Evolutionary conservation across 371 early-diverging fungal species (phyloP), one percentile per base, ranked within the genome.

Genomic region (Zychaea mexicana): DNA sequence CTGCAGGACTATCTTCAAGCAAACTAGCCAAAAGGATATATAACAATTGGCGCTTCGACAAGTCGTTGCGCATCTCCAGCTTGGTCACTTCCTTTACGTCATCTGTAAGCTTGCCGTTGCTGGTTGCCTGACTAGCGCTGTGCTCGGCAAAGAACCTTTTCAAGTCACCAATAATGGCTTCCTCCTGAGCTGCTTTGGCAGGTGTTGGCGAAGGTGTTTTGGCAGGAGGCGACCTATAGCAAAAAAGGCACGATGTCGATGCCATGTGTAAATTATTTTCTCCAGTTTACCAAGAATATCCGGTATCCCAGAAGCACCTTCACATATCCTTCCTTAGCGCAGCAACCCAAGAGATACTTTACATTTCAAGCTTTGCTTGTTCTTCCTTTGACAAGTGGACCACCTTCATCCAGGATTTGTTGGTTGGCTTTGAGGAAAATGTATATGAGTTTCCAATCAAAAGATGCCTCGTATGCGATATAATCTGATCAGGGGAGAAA

Each of bases 11-110:
- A 47, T 88, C 88, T 22, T 84, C 81, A 57, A 90, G 79, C 26
- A 90, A 65, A 55, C 85, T 77, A 3, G 79, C 78, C 24, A 92
- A 64, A 30, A 92, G 63, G 42, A 90, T 82, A 59, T 68, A 82
- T 32, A 89, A 80, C 13, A 92, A 32, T 62, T 89, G 87, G 13
- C 77, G 83, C 74, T 90, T 92, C 49, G 86, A 79, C 66, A 92
- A 65, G 59, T 88, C 88, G 61, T 92, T 86, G n/a, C 88, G 80
- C 81, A 90, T 90, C 70, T 92, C 92, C 32, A 90, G 61, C 31
- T 89, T 85, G 2, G 90, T 92, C 32, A 90, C 83, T 67, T 90
- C 89, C 68, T 92, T 92, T 32, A 88, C 79, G 71, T 90, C 90
- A 3, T 88, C 87, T 17, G 65, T 57, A 9, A 81, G 56, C 36